phyloP scores from a whole-genome alignment of 331 rosid genomes.

The Pyracantha coccinea region DNA sequence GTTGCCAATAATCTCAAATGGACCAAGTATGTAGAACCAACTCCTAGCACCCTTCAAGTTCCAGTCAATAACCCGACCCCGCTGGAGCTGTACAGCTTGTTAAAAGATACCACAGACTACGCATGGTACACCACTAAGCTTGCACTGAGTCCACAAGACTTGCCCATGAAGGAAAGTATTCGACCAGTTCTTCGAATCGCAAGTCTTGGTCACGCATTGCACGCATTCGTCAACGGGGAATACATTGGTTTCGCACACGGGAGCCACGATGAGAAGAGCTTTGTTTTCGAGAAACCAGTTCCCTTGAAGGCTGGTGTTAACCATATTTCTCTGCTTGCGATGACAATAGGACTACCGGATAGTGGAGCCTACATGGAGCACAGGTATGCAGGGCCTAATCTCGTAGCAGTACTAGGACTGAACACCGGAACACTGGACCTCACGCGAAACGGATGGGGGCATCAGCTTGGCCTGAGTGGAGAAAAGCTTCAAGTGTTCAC shows the following conservation, averaged over 20 bases:
- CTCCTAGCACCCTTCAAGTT: background rate
- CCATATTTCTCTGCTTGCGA: background rate
- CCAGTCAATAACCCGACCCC: background rate
- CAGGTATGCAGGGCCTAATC: background rate
- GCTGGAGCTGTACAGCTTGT: background rate
- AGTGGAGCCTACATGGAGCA: slow-evolving; percentile 7
- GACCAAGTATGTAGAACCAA: background rate
- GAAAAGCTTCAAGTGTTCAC: slow-evolving; percentile 1
- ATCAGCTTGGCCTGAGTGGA: background rate
- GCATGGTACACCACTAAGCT: slow-evolving; percentile 6
- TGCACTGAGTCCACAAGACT: background rate
- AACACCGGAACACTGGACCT: slow-evolving; percentile 1
- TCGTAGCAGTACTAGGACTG: background rate
- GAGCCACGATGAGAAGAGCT: slow-evolving; percentile 1
- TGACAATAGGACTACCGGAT: slow-evolving; percentile 1
- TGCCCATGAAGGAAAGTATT: background rate
- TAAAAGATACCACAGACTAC: slow-evolving; percentile 6
- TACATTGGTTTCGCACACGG: slow-evolving; percentile 9
- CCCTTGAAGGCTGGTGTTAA: background rate
- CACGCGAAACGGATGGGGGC: background rate
- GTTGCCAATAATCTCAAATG: background rate
- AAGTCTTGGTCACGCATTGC: slow-evolving; percentile 7
- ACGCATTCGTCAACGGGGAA: background rate
- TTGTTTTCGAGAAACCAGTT: background rate
- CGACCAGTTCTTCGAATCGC: background rate